Conservation (phyloP, 208 protist genomes). For the Trypanosoma theileri region DNA sequence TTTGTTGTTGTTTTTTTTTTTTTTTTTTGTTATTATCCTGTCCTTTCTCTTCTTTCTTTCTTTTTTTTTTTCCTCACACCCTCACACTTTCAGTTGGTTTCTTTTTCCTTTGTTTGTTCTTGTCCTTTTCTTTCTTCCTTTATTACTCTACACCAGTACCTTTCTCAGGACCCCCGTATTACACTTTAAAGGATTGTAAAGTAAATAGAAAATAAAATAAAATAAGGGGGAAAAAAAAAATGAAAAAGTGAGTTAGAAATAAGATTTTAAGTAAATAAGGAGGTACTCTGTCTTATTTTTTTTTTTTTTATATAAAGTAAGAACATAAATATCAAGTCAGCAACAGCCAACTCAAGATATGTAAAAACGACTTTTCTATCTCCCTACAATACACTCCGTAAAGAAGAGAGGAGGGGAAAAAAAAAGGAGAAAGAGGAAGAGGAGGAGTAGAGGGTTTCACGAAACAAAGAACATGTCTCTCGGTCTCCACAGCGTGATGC, state of each 20-base stretch:
- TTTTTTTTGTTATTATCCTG: background rate
- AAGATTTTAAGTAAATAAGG: too few relatives aligned
- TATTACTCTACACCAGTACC: too few relatives aligned
- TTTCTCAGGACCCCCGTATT: background rate
- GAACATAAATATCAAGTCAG: background rate
- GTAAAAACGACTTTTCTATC: background rate
- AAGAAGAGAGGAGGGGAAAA: background rate
- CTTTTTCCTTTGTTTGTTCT: too few relatives aligned
- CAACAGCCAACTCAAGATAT: background rate
- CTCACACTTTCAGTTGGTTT: background rate
- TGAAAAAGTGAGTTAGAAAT: too few relatives aligned
- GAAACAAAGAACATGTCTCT: constrained; percentile 74
- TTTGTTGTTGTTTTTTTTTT: background rate
- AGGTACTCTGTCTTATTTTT: too few relatives aligned
- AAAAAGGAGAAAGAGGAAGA: background rate
- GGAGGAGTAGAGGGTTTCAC: constrained; percentile 7
- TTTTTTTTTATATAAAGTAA: too few relatives aligned
- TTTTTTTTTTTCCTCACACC: background rate
- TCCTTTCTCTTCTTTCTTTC: background rate
- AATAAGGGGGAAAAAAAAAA: too few relatives aligned
- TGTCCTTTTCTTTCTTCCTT: too few relatives aligned
- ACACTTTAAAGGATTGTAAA: background rate
- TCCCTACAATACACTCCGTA: background rate
- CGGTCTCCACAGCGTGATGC: constrained; percentile 87
- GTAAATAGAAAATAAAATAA: too few relatives aligned